These are phyloP conservation scores for Xylaria polymorpha DNA, from an alignment of 2,329 filamentous ascomycete species.

Conservation along the genomic window DNA sequence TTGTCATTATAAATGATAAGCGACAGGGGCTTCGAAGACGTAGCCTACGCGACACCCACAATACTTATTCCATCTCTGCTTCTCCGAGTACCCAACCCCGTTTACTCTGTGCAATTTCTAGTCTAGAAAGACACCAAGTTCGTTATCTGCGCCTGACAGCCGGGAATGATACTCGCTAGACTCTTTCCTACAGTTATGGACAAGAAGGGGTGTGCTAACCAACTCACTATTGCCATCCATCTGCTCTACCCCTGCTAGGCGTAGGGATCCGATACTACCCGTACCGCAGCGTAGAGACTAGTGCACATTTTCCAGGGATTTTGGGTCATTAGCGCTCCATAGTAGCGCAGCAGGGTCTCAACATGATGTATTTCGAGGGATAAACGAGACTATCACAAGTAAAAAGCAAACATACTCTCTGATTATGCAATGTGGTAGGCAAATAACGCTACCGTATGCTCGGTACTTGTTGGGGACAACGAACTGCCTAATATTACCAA, in stretches of 20 bases:
- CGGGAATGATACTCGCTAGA: neutral
- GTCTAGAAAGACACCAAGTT: neutral
- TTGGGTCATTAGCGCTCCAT: neutral
- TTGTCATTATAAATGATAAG: conserved; percentile 16
- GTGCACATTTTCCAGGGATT: neutral
- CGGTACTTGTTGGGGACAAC: neutral
- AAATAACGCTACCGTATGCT: no score
- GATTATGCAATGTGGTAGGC: neutral
- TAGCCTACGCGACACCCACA: conserved; percentile 17
- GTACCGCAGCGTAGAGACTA: conserved; percentile 1
- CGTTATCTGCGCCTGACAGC: conserved; percentile 7
- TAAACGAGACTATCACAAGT: neutral
- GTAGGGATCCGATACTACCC: conserved; percentile 1
- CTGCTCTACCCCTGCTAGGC: conserved; percentile 10
- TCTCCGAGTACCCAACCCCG: neutral
- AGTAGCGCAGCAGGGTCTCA: neutral
- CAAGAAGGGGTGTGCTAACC: neutral
- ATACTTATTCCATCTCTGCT: neutral
- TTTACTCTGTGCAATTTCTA: neutral
- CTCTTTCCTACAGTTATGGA: neutral
- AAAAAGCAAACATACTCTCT: neutral
- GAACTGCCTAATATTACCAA: neutral
- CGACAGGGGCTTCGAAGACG: conserved; percentile 18
- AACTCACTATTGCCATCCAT: neutral
- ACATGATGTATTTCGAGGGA: neutral